Evolutionary conservation across 2,329 filamentous ascomycete genomes (phyloP), one percentile per base, ranked within the genome.

Genomic region (Triangularia setosa): DNA sequence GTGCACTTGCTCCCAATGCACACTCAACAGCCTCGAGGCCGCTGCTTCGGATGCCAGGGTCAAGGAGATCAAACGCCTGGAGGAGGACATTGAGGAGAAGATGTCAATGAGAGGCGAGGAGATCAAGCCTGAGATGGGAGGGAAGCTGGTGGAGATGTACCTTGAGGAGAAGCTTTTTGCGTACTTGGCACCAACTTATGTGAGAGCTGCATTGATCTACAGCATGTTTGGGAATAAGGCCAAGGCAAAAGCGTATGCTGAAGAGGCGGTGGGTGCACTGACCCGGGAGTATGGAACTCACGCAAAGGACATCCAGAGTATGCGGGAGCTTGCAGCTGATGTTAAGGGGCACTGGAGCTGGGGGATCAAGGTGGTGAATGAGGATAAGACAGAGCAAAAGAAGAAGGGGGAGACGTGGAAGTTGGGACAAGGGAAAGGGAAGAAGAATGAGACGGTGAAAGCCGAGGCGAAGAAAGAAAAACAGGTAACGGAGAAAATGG

Each of bases 121-220:
- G 0, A 4, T 70, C 7, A 70, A 69, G 6, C 70, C 72, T n/a
- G 72, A 72, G 21, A 72, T 71, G 23, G 73, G 72, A 30, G 72
- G 57, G 1, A 67, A 72, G 58, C 69, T 76, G 55, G 69, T 75
- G 23, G 60, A 63, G 8, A 68, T 79, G 28, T 77, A 78, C 64
- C 68, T 72, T 25, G 67, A 70, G 9, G 77, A 79, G 63, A 58
- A 70, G 4, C 68, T 79, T 9, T 63, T 75, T 21, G 70, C 72
- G 12, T 74, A 76, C 33, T 65, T 78, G 5, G 75, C 73, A 1
- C 71, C 70, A n/a, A 75, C 74, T 3, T 76, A 76, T 61, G 76
- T 75, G 1, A 70, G 74, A 0, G 77, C 77, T 1, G 78, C 78
- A 18, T 69, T 79, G n/a, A 76, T 78, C 54, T 76, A 71, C 40